Conservation (phyloP, 1,284 basidiomycete species). For the Puccinia coronata region DNA sequence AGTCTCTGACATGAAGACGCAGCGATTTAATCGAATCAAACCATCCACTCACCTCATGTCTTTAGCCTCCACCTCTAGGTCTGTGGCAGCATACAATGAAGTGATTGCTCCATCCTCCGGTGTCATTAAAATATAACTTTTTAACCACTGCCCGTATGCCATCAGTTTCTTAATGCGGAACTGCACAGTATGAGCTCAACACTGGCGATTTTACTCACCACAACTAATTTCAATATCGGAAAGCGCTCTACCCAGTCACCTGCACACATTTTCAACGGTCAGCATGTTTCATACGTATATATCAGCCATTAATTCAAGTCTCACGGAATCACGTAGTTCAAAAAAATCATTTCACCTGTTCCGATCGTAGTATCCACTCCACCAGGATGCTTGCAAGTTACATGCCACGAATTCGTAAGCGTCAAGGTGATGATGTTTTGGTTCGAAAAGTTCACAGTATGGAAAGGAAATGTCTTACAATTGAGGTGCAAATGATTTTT, state of each 20-base stretch:
- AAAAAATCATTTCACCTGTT: neutral
- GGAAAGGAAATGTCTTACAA: no score
- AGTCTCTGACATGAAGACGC: neutral
- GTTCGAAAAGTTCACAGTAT: no score
- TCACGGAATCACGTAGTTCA: neutral
- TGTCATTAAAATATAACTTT: slow-evolving; percentile 21
- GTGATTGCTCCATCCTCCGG: slow-evolving; percentile 40
- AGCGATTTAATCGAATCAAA: neutral
- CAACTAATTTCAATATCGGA: neutral
- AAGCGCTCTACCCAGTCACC: neutral
- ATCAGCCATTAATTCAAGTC: neutral
- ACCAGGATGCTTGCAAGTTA: slow-evolving; percentile 41
- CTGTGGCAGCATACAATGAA: slow-evolving; percentile 30
- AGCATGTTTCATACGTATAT: no score
- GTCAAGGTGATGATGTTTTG: no score
- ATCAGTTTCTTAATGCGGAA: neutral
- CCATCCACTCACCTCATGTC: slow-evolving; percentile 11
- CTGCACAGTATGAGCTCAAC: neutral
- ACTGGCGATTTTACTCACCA: neutral
- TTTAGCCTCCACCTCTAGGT: slow-evolving; percentile 18
- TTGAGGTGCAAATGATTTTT: slow-evolving; percentile 37
- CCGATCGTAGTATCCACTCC: slow-evolving; percentile 27
- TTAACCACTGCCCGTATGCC: neutral
- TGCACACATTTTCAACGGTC: neutral
- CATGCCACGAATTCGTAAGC: no score